Conservation (phyloP, 176 grass and related monocot genomes). For the Zea mays region DNA sequence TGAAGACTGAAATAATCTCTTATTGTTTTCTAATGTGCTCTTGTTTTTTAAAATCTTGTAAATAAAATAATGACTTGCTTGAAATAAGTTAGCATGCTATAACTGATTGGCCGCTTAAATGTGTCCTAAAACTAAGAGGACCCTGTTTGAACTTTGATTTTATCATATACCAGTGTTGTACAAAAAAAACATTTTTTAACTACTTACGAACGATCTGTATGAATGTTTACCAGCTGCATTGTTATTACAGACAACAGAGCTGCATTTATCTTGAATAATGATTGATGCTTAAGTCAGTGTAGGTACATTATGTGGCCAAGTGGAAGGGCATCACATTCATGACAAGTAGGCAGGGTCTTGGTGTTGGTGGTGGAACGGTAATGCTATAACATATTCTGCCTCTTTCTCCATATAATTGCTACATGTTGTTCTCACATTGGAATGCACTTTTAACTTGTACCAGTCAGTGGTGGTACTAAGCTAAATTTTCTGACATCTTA, state of each 20-base stretch:
- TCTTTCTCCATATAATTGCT: conserved; percentile 18
- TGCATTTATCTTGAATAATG: conserved; percentile 22
- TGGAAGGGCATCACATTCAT: conserved; percentile 99
- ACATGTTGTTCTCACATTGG: not conserved
- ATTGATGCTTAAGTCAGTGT: conserved; percentile 35
- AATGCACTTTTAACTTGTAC: not conserved
- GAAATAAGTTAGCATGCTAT: not conserved
- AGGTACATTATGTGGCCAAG: conserved; percentile 98
- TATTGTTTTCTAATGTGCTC: not conserved
- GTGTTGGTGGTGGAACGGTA: conserved; percentile 93
- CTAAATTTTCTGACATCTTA: conserved; percentile 6
- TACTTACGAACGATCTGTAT: conserved; percentile 11
- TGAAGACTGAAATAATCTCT: conserved; percentile 6
- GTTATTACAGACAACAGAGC: not conserved
- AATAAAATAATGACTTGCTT: not conserved
- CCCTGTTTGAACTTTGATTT: not conserved
- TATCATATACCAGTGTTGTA: not conserved
- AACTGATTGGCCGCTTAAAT: conserved; percentile 23
- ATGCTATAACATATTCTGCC: conserved; percentile 30
- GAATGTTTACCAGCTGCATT: not conserved
- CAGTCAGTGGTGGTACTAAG: not conserved
- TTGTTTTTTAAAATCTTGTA: not conserved
- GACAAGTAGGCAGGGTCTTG: conserved; percentile 93
- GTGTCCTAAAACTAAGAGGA: not conserved
- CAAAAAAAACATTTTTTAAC: not conserved